A percentile compares a stretch with the other conserved stretches of the same genome.
Evolutionary conservation across 257 asterid genomes (phyloP).

Genomic region (Handroanthus guayacan): DNA sequence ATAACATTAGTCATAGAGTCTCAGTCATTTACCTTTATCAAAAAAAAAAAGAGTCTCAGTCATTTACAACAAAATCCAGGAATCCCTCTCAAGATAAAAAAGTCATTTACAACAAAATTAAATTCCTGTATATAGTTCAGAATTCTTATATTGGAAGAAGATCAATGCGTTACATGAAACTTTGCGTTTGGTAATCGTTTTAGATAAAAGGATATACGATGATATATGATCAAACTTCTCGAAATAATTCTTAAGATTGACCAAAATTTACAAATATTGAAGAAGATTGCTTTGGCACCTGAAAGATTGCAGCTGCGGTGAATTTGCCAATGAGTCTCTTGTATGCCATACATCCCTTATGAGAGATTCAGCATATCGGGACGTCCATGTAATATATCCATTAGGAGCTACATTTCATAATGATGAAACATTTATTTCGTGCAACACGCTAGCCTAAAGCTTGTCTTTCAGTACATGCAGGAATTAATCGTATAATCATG

Average conservation of each 20-base stretch:
- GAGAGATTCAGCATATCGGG: constrained; percentile 64
- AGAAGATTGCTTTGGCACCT: constrained; percentile 54
- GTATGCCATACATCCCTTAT: constrained; percentile 51
- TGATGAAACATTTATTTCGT: background rate
- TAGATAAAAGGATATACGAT: background rate
- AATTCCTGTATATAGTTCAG: background rate
- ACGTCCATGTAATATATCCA: constrained; percentile 24
- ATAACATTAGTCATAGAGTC: background rate
- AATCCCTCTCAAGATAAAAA: constrained; percentile 60
- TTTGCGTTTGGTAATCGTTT: background rate
- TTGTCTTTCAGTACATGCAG: background rate
- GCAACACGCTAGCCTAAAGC: background rate
- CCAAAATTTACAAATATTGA: background rate
- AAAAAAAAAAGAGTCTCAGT: constrained; percentile 36
- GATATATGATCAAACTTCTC: constrained; percentile 11
- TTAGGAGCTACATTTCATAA: constrained; percentile 19
- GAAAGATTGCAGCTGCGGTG: constrained; percentile 96
- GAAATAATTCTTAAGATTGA: constrained; percentile 16
- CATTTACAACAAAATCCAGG: constrained; percentile 57
- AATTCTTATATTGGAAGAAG: background rate
- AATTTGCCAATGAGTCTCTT: constrained; percentile 85
- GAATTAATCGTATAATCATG: background rate
- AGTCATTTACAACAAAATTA: background rate
- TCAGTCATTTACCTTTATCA: constrained; percentile 38
- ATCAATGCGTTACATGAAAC: background rate